Evolutionary conservation across 2,329 filamentous ascomycete genomes (phyloP).

Genomic region (Botrytis porri): DNA sequence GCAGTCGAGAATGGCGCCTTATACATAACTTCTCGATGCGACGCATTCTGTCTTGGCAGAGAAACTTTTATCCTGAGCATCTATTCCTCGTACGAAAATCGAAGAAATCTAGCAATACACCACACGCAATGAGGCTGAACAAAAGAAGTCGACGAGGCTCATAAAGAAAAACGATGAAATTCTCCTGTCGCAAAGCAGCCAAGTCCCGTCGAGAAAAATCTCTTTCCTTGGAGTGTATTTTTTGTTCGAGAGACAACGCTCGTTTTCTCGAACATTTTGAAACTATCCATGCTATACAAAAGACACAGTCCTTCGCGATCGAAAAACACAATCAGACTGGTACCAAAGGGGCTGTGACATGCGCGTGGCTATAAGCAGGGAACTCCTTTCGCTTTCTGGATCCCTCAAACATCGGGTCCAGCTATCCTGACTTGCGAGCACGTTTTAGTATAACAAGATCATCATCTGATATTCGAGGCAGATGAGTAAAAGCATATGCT

Average conservation of each 20-base stretch:
- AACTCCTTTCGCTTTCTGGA: constrained; percentile 64
- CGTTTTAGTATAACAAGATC: constrained; percentile 79
- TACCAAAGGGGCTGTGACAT: background rate
- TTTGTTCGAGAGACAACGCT: background rate
- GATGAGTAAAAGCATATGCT: constrained; percentile 89
- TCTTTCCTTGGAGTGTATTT: background rate
- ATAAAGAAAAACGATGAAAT: background rate
- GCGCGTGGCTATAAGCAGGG: no score
- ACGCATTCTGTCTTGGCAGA: background rate
- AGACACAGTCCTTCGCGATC: background rate
- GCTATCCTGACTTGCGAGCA: constrained; percentile 75
- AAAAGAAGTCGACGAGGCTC: background rate
- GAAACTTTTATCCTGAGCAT: background rate
- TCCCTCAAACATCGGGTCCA: constrained; percentile 88
- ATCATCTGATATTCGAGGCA: constrained; percentile 89
- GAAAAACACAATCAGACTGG: background rate
- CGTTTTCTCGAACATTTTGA: background rate
- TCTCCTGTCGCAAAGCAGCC: background rate
- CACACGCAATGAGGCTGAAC: background rate
- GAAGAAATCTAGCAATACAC: background rate
- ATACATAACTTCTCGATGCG: background rate
- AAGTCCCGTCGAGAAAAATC: background rate
- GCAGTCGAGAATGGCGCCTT: background rate
- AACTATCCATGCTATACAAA: background rate
- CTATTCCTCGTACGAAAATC: background rate